Evolutionary conservation across 2,329 filamentous ascomycete species (phyloP), one percentile per base, ranked within the genome.

Genomic region (Trichoderma aggressivum): DNA sequence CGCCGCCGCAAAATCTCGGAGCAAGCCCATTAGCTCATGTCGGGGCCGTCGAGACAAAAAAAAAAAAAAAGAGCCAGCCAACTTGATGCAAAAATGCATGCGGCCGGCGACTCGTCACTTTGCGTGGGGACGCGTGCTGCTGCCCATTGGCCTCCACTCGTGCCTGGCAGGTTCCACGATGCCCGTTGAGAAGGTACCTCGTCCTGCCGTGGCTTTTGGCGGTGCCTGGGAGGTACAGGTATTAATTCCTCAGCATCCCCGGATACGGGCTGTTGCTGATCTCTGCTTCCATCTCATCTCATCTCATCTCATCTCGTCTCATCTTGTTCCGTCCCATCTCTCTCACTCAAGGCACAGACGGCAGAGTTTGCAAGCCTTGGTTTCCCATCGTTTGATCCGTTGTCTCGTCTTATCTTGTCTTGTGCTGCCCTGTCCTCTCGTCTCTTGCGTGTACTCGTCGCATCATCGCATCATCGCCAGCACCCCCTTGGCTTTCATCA

Each of bases 81-180:
- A 65, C 3, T 28, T 3, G 26, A 28, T 28, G 26, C 26, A 53
- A n/a, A n/a, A n/a, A 43, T 65, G 62, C 62, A 65, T 56, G 64
- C 55, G 55, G 58, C 47, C 24, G 58, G 53, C 64, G 64, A 67
- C 64, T 67, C 64, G 64, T 67, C 64, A 67, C 50, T 43, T 43
- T 56, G 63, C 63, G 28, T 60, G 66, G 55, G 56, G 30, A 59
- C 53, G 64, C 53, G 64, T 59, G 64, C 43, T 70, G 66, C 66
- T 70, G 66, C 66, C 66, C 66, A 70, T 70, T 70, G 56, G 65
- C 59, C 66, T 70, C 66, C 58, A 55, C 58, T 43, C 39, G 66
- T 70, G 66, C 66, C 66, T 62, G 66, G 66, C 66, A 39, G 58
- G 53, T 36, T 30, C 47, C 63, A 34, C 30, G 26, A 63, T 63